A percentile compares a stretch with the other conserved stretches of the same genome.
Conservation (phyloP, 345 rosid species). For the Brassica juncea region DNA sequence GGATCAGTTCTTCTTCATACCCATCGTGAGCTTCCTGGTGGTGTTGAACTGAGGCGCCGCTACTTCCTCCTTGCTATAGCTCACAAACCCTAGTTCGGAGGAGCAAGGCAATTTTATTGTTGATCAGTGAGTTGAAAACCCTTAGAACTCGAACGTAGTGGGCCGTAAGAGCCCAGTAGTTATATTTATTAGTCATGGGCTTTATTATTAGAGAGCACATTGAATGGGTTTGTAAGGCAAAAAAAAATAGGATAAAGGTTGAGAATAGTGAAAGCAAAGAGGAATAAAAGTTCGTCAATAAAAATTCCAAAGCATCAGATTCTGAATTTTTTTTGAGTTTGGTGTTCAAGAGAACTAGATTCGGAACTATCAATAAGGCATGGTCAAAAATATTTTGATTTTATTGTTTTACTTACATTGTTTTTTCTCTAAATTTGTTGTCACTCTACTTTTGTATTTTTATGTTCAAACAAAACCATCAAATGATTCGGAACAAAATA, state of each 20-base stretch:
- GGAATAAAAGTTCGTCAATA: conserved; percentile 31
- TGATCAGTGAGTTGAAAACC: background rate
- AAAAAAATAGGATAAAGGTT: background rate
- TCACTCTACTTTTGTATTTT: background rate
- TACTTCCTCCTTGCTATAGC: conserved; percentile 18
- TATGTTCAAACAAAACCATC: background rate
- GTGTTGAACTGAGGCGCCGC: background rate
- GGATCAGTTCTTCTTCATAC: conserved; percentile 6
- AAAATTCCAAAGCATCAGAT: conserved; percentile 30
- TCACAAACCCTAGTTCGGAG: conserved; percentile 11
- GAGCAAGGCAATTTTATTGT: background rate
- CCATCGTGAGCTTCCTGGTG: conserved; percentile 26
- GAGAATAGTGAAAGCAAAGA: conserved; percentile 21
- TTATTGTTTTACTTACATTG: no score
- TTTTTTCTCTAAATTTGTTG: background rate
- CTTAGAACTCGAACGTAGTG: background rate
- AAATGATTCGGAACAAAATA: background rate
- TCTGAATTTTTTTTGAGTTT: conserved; percentile 6
- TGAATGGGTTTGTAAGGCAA: background rate
- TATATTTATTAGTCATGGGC: background rate
- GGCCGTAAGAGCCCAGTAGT: conserved; percentile 18
- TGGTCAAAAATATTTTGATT: background rate
- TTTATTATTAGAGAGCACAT: background rate
- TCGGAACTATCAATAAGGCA: conserved; percentile 28
- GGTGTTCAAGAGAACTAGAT: conserved; percentile 35